Conservation (phyloP, 2,329 filamentous ascomycete genomes). For the Paradendryphiella salina region DNA sequence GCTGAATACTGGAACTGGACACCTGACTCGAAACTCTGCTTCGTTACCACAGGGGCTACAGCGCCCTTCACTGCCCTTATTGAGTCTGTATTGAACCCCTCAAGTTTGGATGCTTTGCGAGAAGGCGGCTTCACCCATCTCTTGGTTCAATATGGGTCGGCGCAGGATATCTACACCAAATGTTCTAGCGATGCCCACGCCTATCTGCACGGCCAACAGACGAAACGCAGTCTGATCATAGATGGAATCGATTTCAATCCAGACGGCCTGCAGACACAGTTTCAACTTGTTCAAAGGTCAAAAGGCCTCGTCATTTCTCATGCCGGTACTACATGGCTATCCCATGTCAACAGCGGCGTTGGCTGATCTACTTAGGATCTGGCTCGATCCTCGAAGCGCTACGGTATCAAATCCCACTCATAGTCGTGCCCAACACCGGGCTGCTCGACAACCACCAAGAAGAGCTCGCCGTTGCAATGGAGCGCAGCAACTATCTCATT, state of each 20-base stretch:
- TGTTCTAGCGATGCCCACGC: conserved; percentile 18
- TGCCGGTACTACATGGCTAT: conserved; percentile 64
- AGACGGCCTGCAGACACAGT: conserved; percentile 61
- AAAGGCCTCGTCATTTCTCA: conserved; percentile 84
- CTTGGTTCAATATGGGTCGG: conserved; percentile 78
- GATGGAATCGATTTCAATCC: conserved; percentile 68
- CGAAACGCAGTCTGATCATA: conserved; percentile 47
- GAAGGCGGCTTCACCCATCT: conserved; percentile 69
- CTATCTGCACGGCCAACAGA: conserved; percentile 13
- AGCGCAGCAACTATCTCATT: conserved; percentile 75
- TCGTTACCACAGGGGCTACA: conserved; percentile 92
- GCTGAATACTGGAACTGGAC: conserved; percentile 28
- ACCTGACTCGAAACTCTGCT: conserved; percentile 58
- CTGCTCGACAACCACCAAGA: conserved; percentile 90
- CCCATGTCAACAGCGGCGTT: neutral
- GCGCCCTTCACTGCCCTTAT: conserved; percentile 78
- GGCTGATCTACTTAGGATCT: conserved; percentile 64
- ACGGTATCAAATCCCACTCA: conserved; percentile 71
- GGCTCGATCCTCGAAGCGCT: conserved; percentile 86
- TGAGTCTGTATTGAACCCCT: conserved; percentile 62
- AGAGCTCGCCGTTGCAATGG: conserved; percentile 78
- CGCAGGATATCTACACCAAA: conserved; percentile 57
- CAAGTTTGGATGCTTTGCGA: conserved; percentile 65
- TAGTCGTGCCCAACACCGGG: conserved; percentile 83
- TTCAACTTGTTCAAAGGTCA: conserved; percentile 57